These are phyloP conservation scores for Alternaria sp. DNA, from an alignment of 2,329 filamentous ascomycete genomes.

Conservation along the genomic window DNA sequence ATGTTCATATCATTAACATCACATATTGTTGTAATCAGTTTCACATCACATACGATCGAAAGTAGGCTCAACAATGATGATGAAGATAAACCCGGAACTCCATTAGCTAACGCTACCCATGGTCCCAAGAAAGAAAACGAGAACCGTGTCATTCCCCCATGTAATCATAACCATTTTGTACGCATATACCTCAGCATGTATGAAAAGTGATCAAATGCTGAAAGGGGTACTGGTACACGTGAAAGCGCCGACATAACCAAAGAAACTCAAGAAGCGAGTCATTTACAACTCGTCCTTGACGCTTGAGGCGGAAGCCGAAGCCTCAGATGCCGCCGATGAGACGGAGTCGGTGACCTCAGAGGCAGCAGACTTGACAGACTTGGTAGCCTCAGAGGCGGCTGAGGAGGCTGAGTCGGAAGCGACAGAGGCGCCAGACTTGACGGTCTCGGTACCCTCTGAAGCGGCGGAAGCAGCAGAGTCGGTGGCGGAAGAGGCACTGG, in stretches of 20 bases:
- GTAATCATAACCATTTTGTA: conserved; percentile 35
- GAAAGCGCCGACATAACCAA: conserved; percentile 21
- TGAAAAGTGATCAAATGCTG: conserved; percentile 25
- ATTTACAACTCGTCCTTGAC: conserved; percentile 79
- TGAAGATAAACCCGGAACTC: conserved; percentile 35
- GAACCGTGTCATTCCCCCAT: conserved; percentile 20
- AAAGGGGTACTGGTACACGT: conserved; percentile 28
- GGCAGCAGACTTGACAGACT: conserved; percentile 32
- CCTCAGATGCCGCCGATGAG: conserved; percentile 35
- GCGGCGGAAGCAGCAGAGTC: conserved; percentile 43
- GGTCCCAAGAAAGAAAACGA: conserved; percentile 11
- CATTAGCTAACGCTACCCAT: conserved; percentile 38
- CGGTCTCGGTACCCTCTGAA: conserved; percentile 44
- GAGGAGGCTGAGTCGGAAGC: conserved; percentile 46
- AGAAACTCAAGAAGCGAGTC: conserved; percentile 5
- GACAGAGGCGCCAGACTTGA: conserved; percentile 46
- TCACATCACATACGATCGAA: not conserved
- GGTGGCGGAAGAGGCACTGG: conserved; percentile 49
- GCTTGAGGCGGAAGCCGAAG: conserved; percentile 6
- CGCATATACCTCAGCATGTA: conserved; percentile 25
- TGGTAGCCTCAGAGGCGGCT: conserved; percentile 42
- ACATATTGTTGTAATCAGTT: not conserved
- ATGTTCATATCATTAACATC: not conserved
- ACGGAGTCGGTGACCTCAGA: conserved; percentile 37
- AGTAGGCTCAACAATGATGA: not conserved